Base-by-base conservation (phyloP, 1,284 basidiomycete species). In the Moniliophthora roreri region DNA sequence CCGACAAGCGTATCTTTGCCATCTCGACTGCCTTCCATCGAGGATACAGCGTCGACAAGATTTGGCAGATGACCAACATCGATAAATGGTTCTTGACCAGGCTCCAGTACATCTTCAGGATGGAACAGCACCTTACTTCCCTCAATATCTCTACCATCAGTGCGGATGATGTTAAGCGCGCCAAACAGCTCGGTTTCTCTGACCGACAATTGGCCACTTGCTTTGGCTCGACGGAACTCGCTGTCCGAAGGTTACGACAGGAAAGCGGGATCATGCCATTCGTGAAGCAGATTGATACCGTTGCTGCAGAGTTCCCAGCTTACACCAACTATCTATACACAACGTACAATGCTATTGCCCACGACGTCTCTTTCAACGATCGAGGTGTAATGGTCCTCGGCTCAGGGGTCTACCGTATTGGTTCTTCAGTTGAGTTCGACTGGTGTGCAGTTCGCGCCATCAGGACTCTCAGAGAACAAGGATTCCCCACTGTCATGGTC, bases 391-490 rank as follows among this genome's bases (percentile, higher is more conserved):
- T 99, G 85, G 96, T 98, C 11, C 83, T 98, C 32, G 97, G 96
- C 24, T 98, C 97, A 23, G 96, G 96, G 63, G 96, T 98, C 15
- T 99, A 99, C 75, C 89, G 97, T 54, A 99, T 99, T 63, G 96
- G 97, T 34, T 98, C 95, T 1, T 98, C 95, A 1, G 97, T 99
- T 71, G 97, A 99, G 74, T 99, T 99, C 73, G 96, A 99, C 70
- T 99, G 96, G 97, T 99, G 96, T 73, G 96, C 96, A 16, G 97
- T 99, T 48, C 89, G 95, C 49, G 94, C 95, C 24, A 98, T 98
- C 71, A 80, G 96, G 60, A 98, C 96, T 1, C 80, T 99, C 39
- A 92, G 96, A 55, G 90, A 96, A 41, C 88, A 91, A 66, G 95
- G 95, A n/a, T 78, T 93, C 59, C 94, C 93, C 66, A 98, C 97